Evolutionary conservation across 768 basidiomycete species (phyloP).

Genomic region (Asterophora parasitica): DNA sequence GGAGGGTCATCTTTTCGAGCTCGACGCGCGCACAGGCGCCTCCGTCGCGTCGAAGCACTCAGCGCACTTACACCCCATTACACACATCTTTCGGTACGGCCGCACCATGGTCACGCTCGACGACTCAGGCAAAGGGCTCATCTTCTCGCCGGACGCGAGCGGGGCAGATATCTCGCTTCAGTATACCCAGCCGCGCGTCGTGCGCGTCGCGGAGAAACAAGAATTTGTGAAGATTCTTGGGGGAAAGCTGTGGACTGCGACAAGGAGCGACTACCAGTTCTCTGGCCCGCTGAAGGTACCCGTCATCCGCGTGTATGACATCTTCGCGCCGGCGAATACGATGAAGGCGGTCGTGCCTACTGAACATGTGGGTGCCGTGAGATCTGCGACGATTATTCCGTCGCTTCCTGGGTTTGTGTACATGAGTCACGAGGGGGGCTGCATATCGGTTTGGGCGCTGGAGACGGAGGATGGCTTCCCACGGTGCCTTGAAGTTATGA

Average conservation of each 20-base stretch:
- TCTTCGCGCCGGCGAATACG: slow-evolving; percentile 54
- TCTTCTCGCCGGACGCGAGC: slow-evolving; percentile 54
- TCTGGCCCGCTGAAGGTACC: slow-evolving; percentile 47
- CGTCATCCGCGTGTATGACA: slow-evolving; percentile 77
- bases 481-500: slow-evolving; percentile 68
- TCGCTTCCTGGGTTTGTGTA: slow-evolving; percentile 64
- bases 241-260: slow-evolving; percentile 81
- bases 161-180: slow-evolving; percentile 41
- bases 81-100: slow-evolving; percentile 69
- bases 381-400: slow-evolving; percentile 72
- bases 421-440: slow-evolving; percentile 90
- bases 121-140: slow-evolving; percentile 76
- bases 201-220: slow-evolving; percentile 75
- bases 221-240: slow-evolving; percentile 73
- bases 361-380: slow-evolving; percentile 78
- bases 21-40: slow-evolving; percentile 62
- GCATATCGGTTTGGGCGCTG: slow-evolving; percentile 75
- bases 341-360: slow-evolving; percentile 53
- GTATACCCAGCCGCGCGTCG: slow-evolving; percentile 48
- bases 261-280: slow-evolving; percentile 45
- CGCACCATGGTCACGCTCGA: slow-evolving; percentile 76
- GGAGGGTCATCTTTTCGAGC: slow-evolving; percentile 82
- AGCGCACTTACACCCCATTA: slow-evolving; percentile 63
- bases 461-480: slow-evolving; percentile 53
- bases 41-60: slow-evolving; percentile 54